Percentiles rank a stretch among this genome's conserved stretches.
Evolutionary conservation across 306 rosid species (phyloP).

Genomic region (Biancaea sappan): DNA sequence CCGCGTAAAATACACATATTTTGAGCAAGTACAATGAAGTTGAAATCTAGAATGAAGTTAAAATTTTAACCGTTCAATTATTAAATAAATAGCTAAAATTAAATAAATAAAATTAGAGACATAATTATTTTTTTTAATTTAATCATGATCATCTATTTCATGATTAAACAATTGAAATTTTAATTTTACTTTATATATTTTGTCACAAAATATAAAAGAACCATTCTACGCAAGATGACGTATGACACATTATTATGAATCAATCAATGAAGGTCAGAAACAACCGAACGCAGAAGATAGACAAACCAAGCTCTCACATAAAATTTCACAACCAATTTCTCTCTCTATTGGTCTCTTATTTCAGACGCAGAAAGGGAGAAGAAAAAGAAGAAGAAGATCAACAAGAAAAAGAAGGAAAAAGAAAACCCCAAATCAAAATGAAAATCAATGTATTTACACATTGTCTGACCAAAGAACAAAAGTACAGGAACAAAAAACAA

Average conservation of each 20-base stretch:
- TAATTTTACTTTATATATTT: too few relatives aligned
- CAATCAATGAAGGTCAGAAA: constrained; percentile 13
- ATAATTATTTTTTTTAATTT: too few relatives aligned
- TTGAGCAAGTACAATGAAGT: too few relatives aligned
- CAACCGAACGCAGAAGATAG: constrained; percentile 6
- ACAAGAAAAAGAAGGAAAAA: not conserved
- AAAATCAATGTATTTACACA: constrained; percentile 40
- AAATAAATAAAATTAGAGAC: too few relatives aligned
- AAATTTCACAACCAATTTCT: constrained; percentile 17
- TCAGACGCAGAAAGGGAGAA: constrained; percentile 15
- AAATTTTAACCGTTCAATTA: too few relatives aligned
- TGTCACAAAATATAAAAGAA: too few relatives aligned
- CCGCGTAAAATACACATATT: too few relatives aligned
- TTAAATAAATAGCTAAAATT: too few relatives aligned
- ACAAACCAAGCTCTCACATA: constrained; percentile 15
- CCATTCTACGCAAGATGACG: too few relatives aligned
- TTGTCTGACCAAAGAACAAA: constrained; percentile 47
- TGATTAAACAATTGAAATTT: too few relatives aligned
- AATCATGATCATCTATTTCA: too few relatives aligned
- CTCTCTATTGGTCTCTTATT: not conserved
- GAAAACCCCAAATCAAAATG: not conserved
- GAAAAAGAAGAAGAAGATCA: not conserved
- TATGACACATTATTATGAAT: not conserved
- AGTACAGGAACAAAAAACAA: constrained; percentile 21
- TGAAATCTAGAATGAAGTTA: too few relatives aligned